Evolutionary conservation across 768 basidiomycete genomes (phyloP).

Genomic region (Hortiboletus campestris): DNA sequence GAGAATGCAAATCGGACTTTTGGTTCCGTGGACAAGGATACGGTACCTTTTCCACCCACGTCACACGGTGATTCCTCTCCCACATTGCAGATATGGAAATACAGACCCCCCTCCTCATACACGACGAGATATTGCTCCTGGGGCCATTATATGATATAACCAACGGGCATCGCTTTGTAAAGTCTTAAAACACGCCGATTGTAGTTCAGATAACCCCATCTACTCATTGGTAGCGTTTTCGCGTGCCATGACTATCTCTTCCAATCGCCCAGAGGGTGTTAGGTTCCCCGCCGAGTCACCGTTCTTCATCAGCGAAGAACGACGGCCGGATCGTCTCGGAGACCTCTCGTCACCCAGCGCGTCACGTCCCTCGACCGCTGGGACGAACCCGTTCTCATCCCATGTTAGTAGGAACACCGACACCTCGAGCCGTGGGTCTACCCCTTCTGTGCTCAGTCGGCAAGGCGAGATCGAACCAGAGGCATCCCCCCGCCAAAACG

Average conservation of each 20-base stretch:
- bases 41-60: not conserved
- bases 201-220: not conserved
- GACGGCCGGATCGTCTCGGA: slow-evolving; percentile 1
- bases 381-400: slow-evolving; percentile 52
- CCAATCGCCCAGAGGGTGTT: not conserved
- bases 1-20: slow-evolving; percentile 21
- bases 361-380: slow-evolving; percentile 26
- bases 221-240: not conserved
- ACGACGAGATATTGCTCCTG: not conserved
- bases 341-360: not conserved
- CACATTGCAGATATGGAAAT: not conserved
- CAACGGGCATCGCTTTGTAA: not conserved
- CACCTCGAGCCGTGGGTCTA: slow-evolving; percentile 28
- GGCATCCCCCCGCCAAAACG: slow-evolving; percentile 32
- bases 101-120: not conserved
- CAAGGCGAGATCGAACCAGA: slow-evolving; percentile 24
- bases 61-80: slow-evolving; percentile 3
- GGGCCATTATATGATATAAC: slow-evolving; percentile 10
- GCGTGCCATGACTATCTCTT: slow-evolving; percentile 20
- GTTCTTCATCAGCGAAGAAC: slow-evolving; percentile 23
- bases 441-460: slow-evolving; percentile 4
- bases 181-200: slow-evolving; percentile 4
- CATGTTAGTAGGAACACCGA: slow-evolving; percentile 47
- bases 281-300: slow-evolving; percentile 2
- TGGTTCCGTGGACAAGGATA: slow-evolving; percentile 11